These are phyloP conservation scores for Stenogyne calaminthoides DNA, from an alignment of 305 asterid genomes.

Conservation along the genomic window DNA sequence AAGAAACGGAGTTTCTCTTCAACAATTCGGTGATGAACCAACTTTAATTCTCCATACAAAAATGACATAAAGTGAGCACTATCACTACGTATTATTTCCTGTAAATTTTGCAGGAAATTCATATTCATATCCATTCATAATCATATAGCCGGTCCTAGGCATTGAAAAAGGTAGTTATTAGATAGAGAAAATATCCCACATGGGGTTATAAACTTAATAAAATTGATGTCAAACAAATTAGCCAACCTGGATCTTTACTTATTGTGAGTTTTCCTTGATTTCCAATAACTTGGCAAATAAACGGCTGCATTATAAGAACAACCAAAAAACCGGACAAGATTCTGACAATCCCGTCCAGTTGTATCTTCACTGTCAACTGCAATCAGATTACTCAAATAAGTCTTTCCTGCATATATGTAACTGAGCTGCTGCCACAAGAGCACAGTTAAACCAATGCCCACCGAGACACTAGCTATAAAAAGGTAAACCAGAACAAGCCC, in stretches of 20 bases:
- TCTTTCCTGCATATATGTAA: constrained; percentile 81
- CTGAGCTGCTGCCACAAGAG: constrained; percentile 91
- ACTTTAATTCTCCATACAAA: neutral
- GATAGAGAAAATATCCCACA: neutral
- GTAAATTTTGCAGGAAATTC: constrained; percentile 4
- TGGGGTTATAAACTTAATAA: constrained; percentile 9
- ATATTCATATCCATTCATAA: constrained; percentile 5
- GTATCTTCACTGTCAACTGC: constrained; percentile 49
- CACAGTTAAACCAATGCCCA: constrained; percentile 71
- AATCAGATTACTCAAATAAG: constrained; percentile 74
- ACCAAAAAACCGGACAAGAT: constrained; percentile 68
- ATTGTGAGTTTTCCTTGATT: constrained; percentile 67
- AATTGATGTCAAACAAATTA: constrained; percentile 4
- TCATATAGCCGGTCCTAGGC: neutral
- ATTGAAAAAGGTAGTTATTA: neutral
- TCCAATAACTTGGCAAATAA: constrained; percentile 68
- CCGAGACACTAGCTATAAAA: constrained; percentile 70
- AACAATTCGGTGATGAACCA: neutral
- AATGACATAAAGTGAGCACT: neutral
- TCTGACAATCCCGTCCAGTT: constrained; percentile 65
- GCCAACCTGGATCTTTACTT: constrained; percentile 56
- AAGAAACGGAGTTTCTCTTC: neutral
- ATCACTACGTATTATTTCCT: neutral
- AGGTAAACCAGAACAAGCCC: constrained; percentile 81
- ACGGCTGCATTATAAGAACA: constrained; percentile 46